Evolutionary conservation across 1,284 basidiomycete genomes (phyloP).

Genomic region (Marasmius tenuissimus): DNA sequence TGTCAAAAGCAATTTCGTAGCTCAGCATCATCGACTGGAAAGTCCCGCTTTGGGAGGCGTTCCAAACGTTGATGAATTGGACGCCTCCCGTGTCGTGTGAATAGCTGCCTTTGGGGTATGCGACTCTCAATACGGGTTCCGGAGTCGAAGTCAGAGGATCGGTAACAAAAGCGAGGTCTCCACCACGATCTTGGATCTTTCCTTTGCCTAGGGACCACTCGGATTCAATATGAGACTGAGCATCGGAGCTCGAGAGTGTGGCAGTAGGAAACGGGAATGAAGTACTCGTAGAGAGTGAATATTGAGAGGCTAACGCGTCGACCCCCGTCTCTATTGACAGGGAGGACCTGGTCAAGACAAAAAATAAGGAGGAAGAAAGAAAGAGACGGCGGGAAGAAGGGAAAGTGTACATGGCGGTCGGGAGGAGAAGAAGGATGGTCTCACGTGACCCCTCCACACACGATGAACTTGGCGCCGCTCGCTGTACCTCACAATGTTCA

Average conservation of each 20-base stretch:
- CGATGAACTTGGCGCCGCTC: background rate
- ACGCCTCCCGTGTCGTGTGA: conserved; percentile 61
- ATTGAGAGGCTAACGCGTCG: conserved; percentile 49
- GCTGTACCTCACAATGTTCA: background rate
- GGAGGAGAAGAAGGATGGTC: background rate
- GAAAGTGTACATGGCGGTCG: conserved; percentile 27
- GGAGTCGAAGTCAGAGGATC: conserved; percentile 63
- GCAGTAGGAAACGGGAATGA: conserved; percentile 65
- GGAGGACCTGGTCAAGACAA: conserved; percentile 9
- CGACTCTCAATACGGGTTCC: conserved; percentile 63
- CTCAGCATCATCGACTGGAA: conserved; percentile 66
- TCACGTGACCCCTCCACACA: background rate
- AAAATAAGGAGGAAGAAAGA: conserved; percentile 2
- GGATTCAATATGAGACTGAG: conserved; percentile 54
- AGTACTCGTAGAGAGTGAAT: conserved; percentile 61
- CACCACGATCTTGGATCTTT: conserved; percentile 54
- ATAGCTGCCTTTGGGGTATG: conserved; percentile 62
- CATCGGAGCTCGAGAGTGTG: conserved; percentile 49
- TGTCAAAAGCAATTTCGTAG: conserved; percentile 72
- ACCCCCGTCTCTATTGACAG: conserved; percentile 24
- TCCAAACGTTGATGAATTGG: conserved; percentile 68
- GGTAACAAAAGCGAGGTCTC: conserved; percentile 58
- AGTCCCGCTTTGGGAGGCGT: conserved; percentile 47
- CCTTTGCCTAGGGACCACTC: conserved; percentile 63
- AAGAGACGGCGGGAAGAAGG: conserved; percentile 26